These are phyloP conservation scores for Xylaria flabelliformis DNA, from an alignment of 495 filamentous ascomycete species.

Conservation along the genomic window DNA sequence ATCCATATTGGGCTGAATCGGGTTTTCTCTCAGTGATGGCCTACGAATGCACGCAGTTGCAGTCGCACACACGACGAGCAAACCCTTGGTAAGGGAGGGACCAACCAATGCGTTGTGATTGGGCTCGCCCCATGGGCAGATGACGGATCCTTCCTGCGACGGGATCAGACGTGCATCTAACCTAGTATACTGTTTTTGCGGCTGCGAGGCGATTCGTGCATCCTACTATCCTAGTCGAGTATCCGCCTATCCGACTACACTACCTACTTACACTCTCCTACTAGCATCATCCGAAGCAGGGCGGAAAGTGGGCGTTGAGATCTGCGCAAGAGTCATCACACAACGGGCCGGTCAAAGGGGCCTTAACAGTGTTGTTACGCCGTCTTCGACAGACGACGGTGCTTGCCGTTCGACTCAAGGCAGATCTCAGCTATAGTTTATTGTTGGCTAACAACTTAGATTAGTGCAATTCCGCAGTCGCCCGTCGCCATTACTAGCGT, in stretches of 20 bases:
- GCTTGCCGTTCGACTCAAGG: slow-evolving; percentile 18
- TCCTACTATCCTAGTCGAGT: neutral
- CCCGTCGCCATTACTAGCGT: neutral
- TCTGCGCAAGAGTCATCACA: slow-evolving; percentile 18
- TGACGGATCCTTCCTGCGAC: slow-evolving; percentile 28
- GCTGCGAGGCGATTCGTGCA: slow-evolving; percentile 19
- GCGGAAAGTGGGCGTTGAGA: slow-evolving; percentile 13
- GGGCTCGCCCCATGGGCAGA: slow-evolving; percentile 23
- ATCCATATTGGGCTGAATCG: slow-evolving; percentile 23
- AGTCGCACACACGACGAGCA: slow-evolving; percentile 13
- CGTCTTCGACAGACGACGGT: slow-evolving; percentile 2
- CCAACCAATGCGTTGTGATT: slow-evolving; percentile 16
- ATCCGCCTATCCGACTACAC: neutral
- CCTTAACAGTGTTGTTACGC: neutral
- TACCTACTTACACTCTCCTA: neutral
- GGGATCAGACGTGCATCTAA: slow-evolving; percentile 12
- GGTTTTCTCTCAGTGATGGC: neutral
- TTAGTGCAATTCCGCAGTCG: neutral
- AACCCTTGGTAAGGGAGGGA: slow-evolving; percentile 3
- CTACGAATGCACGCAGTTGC: slow-evolving; percentile 7
- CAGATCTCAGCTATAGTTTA: neutral
- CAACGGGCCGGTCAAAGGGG: slow-evolving; percentile 4
- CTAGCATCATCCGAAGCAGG: slow-evolving; percentile 3
- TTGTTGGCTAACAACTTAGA: neutral
- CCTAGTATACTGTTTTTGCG: slow-evolving; percentile 18